These are phyloP conservation scores for Blumeria hordei DNA, from an alignment of 2,329 filamentous ascomycete genomes.

Conservation along the genomic window DNA sequence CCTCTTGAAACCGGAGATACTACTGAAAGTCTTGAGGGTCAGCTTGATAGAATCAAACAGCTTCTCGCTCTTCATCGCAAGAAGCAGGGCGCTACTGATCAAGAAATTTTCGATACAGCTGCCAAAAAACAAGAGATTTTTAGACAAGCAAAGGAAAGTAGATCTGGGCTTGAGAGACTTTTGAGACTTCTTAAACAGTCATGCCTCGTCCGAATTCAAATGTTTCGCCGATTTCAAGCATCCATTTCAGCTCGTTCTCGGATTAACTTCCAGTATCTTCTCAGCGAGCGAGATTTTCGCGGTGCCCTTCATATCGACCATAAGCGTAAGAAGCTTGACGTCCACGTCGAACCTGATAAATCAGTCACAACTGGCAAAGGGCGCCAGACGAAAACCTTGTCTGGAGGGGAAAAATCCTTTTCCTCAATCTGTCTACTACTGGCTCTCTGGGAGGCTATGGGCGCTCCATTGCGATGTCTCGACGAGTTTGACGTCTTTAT, in stretches of 20 bases:
- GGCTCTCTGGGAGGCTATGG: constrained; percentile 94
- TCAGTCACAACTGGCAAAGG: constrained; percentile 46
- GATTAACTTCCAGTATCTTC: constrained; percentile 65
- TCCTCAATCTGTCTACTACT: constrained; percentile 86
- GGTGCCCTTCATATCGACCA: constrained; percentile 65
- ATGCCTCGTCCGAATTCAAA: constrained; percentile 41
- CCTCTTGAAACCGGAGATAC: constrained; percentile 41
- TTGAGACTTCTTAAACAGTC: constrained; percentile 27
- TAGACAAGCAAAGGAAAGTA: constrained; percentile 20
- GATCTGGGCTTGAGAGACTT: constrained; percentile 21
- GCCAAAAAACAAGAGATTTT: constrained; percentile 18
- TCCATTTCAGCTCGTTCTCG: constrained; percentile 70
- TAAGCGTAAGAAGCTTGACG: constrained; percentile 43
- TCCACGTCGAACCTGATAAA: constrained; percentile 49
- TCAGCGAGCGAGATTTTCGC: constrained; percentile 73
- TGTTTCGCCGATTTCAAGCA: constrained; percentile 63
- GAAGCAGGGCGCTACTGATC: constrained; percentile 35
- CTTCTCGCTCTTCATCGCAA: constrained; percentile 33
- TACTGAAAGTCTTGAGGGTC: constrained; percentile 26
- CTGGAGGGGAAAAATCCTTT: constrained; percentile 93
- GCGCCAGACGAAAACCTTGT: constrained; percentile 73
- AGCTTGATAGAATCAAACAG: constrained; percentile 28
- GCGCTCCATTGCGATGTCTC: constrained; percentile 75
- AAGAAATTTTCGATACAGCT: constrained; percentile 31
- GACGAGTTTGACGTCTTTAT: constrained; percentile 99